Conservation (phyloP, 2,329 filamentous ascomycete species). For the Spiromastix sp. region DNA sequence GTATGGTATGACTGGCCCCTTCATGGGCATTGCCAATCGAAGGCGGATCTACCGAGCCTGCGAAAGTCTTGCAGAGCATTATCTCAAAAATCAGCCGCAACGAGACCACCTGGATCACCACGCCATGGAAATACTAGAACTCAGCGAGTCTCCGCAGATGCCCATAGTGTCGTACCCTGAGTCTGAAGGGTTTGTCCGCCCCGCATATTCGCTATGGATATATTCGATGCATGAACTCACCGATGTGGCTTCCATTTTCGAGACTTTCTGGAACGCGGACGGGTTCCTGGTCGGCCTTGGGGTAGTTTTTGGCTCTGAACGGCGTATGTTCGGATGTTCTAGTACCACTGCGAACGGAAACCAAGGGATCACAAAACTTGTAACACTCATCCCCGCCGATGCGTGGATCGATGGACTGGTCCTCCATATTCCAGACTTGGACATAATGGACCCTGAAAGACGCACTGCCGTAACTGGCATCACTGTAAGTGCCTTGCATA, state of each 20-base stretch:
- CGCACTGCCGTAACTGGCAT: conserved; percentile 1
- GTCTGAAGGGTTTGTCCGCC: not conserved
- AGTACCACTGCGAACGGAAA: not conserved
- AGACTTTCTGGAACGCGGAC: conserved; percentile 1
- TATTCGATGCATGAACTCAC: conserved; percentile 1
- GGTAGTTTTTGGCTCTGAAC: not conserved
- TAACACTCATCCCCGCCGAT: not conserved
- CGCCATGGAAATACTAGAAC: not conserved
- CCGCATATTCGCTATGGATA: not conserved
- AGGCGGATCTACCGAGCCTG: conserved; percentile 19
- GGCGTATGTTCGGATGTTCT: conserved; percentile 2
- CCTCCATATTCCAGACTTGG: not conserved
- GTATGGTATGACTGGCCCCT: conserved; percentile 14
- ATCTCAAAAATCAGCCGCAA: not conserved
- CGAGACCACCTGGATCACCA: not conserved
- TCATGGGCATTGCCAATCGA: conserved; percentile 23
- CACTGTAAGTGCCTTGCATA: not conserved
- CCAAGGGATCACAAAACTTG: not conserved
- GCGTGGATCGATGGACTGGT: conserved; percentile 3
- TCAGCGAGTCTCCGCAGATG: not conserved
- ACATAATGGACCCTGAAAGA: not conserved
- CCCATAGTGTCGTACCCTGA: conserved; percentile 4
- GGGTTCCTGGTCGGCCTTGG: conserved; percentile 1
- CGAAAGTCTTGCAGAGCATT: conserved; percentile 5
- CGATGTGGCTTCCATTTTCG: not conserved